Evolutionary conservation across 225 moss, liverwort and hornwort species (phyloP).

Genomic region (Physcomitrellopsis africana): DNA sequence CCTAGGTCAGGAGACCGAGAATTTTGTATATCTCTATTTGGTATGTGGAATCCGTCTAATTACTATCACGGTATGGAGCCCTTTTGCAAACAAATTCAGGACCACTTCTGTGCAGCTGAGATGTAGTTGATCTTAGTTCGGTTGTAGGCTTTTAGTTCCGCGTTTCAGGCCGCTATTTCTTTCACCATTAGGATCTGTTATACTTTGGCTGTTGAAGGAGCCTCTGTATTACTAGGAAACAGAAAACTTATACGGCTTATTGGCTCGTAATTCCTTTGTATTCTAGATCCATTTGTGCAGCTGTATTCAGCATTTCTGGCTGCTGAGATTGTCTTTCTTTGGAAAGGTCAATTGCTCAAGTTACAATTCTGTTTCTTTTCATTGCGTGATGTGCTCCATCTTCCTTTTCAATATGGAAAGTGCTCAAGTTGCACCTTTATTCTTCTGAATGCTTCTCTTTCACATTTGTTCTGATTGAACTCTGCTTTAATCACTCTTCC

Average conservation of each 20-base stretch:
- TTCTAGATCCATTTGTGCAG: constrained; percentile 24
- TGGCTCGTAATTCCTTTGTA: constrained; percentile 23
- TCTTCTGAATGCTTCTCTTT: too few species aligned
- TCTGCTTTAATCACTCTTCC: too few species aligned
- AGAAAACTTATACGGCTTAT: constrained; percentile 22
- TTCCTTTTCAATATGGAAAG: too few species aligned
- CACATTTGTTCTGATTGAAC: too few species aligned
- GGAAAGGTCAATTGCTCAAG: neutral
- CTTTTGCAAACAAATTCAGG: constrained; percentile 2
- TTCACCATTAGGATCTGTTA: constrained; percentile 1
- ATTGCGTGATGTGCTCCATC: too few species aligned
- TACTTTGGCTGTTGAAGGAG: constrained; percentile 14
- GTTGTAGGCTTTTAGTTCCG: constrained; percentile 5
- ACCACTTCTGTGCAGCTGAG: constrained; percentile 5
- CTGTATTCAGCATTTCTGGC: constrained; percentile 15
- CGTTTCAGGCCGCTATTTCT: constrained; percentile 28
- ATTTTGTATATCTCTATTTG: neutral
- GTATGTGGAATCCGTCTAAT: neutral
- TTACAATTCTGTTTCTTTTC: too few species aligned
- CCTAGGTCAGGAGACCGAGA: constrained; percentile 18
- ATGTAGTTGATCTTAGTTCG: neutral
- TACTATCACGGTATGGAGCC: constrained; percentile 12
- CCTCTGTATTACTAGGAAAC: constrained; percentile 8
- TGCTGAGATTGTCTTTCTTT: constrained; percentile 23
- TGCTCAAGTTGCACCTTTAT: too few species aligned